Evolutionary conservation across 441 rosid species (phyloP).

Genomic region (Manihot esculenta): DNA sequence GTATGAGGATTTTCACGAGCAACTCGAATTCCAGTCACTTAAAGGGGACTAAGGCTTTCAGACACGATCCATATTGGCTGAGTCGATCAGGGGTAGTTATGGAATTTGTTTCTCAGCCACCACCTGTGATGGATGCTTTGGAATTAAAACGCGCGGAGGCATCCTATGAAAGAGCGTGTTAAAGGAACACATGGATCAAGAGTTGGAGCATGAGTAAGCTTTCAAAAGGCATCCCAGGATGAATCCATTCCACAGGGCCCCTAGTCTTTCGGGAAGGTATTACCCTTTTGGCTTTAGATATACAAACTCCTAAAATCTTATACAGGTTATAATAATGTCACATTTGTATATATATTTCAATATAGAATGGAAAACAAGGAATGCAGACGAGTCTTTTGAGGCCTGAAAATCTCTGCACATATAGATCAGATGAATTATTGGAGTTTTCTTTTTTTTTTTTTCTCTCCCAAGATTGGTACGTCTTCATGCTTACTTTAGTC

Average conservation of each 20-base stretch:
- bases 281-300: constrained; percentile 12
- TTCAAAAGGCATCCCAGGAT: neutral
- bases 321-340: constrained; percentile 21
- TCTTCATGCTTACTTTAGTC: too few relatives aligned
- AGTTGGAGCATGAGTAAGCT: neutral
- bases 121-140: neutral
- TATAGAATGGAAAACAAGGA: constrained; percentile 25
- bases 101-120: neutral
- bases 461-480: neutral
- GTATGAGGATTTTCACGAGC: constrained; percentile 78
- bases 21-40: constrained; percentile 18
- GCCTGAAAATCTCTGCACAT: neutral
- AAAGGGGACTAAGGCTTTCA: constrained; percentile 10
- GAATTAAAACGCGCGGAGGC: neutral
- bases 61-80: neutral
- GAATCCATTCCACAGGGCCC: neutral
- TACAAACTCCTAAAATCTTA: neutral
- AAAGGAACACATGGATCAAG: neutral
- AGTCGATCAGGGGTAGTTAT: constrained; percentile 1
- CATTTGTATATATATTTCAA: constrained; percentile 36
- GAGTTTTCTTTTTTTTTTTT: too few relatives aligned
- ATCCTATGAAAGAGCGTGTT: neutral
- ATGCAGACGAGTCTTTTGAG: neutral
- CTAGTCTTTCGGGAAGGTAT: neutral
- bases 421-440: too few relatives aligned